Conservation (phyloP, 306 rosid genomes). For the Glycyrrhiza uralensis region DNA sequence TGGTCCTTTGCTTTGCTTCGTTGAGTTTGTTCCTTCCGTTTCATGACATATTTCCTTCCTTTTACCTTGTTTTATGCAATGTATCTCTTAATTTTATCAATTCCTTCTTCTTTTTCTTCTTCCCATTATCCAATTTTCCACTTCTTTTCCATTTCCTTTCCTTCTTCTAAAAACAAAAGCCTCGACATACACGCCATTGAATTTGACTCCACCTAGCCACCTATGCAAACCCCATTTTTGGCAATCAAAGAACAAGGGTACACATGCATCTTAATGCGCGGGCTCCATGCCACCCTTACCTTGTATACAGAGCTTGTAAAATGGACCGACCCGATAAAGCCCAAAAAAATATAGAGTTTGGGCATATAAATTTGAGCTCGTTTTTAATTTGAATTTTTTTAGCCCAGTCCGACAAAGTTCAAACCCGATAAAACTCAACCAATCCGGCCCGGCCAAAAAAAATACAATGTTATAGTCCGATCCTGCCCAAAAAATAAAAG, state of each 20-base stretch:
- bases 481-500: no score
- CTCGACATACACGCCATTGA: neutral
- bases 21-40: constrained; percentile 1
- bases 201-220: neutral
- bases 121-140: neutral
- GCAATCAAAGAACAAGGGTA: neutral
- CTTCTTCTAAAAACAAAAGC: neutral
- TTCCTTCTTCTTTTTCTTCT: no score
- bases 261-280: neutral
- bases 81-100: no score
- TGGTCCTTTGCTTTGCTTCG: neutral
- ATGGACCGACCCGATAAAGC: no score
- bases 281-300: neutral
- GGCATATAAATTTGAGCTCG: no score
- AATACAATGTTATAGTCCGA: no score
- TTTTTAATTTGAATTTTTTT: no score
- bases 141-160: neutral
- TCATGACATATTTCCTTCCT: neutral
- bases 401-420: no score
- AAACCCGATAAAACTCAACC: no score
- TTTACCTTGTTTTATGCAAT: neutral
- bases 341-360: no score
- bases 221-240: neutral
- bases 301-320: no score
- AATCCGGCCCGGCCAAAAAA: no score